Base-by-base conservation (phyloP, 345 rosid genomes). In the Geranium brycei region DNA sequence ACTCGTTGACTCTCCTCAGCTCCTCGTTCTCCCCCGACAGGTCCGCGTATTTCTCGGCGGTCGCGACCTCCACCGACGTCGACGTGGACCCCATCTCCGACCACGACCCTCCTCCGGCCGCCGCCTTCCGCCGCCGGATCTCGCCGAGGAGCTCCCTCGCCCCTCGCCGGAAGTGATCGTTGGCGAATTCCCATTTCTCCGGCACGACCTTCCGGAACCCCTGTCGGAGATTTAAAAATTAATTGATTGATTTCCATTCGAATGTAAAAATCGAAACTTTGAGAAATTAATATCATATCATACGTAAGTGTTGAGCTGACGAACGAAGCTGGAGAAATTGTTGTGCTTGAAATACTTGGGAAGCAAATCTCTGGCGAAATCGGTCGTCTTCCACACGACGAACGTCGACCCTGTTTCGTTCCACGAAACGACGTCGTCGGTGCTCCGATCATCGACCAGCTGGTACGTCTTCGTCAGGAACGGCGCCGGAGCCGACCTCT, bases 11-110 rank as follows among this genome's bases (percentile, higher is more conserved):
- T 32, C 73, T 76, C 67, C 74, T 92, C 80, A 92, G 76, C 71
- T 80, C 84, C 80, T 90, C 91, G 78, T 92, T 92, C 83, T 92
- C 95, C 57, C 68, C 92, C 18, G 82, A 23, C 28, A 23, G 28
- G 28, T 23, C 28, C 28, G 28, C 81, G 2, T 96, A 87, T 6
- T 95, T 80, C n/a, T n/a, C n/a, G n/a, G n/a, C n/a, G n/a, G n/a
- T n/a, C 4, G 88, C 86, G 28, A 23, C 2, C 28, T 23, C 28
- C 28, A 23, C 28, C 28, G 28, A 23, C 28, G 28, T 23, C 56
- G 98, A 92, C 51, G 85, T 87, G 4, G 96, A 89, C 5, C 86
- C 88, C 69, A 23, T 77, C 19, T 68, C 19, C 35, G 66, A 72
- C 23, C 23, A 23, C 28, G 28, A 23, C 28, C 66, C 5, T 69